Base-by-base conservation (phyloP, 116 monocot species). In the Zostera marina region DNA sequence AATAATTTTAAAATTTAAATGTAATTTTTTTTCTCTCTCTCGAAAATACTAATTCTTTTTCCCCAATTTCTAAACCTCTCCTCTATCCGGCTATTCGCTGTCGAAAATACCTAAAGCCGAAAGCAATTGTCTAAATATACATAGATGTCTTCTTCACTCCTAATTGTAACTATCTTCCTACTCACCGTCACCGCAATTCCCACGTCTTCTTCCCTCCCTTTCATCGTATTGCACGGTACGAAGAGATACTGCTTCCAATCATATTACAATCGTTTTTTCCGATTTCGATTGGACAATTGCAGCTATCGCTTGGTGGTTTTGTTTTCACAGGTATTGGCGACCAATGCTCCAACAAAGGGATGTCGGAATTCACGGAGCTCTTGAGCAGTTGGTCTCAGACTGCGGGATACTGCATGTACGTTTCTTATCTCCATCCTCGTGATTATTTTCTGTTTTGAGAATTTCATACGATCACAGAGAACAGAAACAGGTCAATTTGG, bases 191-290 rank as follows among this genome's bases (percentile, higher is more conserved):
- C 54, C 41, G 40, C 15, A 11, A 13, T 77, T 49, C 52, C 66
- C 38, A 46, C 59, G 59, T 71, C 73, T 8, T 67, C 59, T 13
- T 62, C 39, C 25, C 51, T 84, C 32, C 90, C 90, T 21, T 90
- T 90, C 76, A 68, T 84, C 56, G 84, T 90, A 62, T 65, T 91
- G 53, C 90, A 91, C 49, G 90, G 90, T 70, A 61, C n/a, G 13
- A 8, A 56, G 19, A 48, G 32, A 32, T 32, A 32, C 32, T 26
- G 32, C 5, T 5, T 5, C 32, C 32, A 32, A 32, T 32, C 2
- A 32, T 32, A 32, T 32, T 32, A 32, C 32, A 32, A 32, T 32
- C 32, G 32, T 32, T 32, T 32, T 32, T 32, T 32, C 32, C 32
- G 32, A 32, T 32, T 32, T 32, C 32, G 32, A 32, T 32, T 32